A percentile compares a stretch with the other conserved stretches of the same genome.
Conservation (phyloP, 768 basidiomycete genomes). For the Mycena rebaudengoi region DNA sequence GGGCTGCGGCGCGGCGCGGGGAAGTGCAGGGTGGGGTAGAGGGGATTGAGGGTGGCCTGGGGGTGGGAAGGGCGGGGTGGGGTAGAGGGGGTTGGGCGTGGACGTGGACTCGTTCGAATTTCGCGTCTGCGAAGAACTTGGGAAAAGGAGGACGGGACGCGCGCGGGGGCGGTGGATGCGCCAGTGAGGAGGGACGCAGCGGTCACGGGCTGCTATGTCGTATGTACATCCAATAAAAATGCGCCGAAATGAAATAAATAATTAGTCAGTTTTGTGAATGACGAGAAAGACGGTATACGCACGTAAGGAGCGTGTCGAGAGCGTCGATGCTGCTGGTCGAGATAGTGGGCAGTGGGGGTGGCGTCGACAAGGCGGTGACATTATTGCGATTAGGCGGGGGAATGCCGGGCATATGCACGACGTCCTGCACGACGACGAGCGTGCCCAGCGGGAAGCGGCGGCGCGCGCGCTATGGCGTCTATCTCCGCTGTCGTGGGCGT, state of each 20-base stretch:
- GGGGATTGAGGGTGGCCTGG: no score
- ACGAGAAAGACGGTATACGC: constrained; percentile 27
- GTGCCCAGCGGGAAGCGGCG: constrained; percentile 81
- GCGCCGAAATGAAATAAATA: constrained; percentile 6
- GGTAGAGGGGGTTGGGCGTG: no score
- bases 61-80: no score
- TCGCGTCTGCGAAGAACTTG: constrained; percentile 15
- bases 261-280: constrained; percentile 1
- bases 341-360: constrained; percentile 45
- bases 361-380: neutral
- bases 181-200: constrained; percentile 83
- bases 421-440: constrained; percentile 84
- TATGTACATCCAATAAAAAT: neutral
- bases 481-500: no score
- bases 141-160: constrained; percentile 27
- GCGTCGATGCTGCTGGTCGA: constrained; percentile 85
- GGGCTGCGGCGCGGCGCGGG: neutral
- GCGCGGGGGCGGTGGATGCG: constrained; percentile 20
- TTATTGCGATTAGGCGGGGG: constrained; percentile 39
- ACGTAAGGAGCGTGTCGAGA: constrained; percentile 85
- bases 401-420: constrained; percentile 80
- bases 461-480: no score
- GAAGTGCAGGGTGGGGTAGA: neutral
- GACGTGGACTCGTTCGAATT: neutral
- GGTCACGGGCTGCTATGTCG: constrained; percentile 82